A percentile compares a stretch with the other conserved stretches of the same genome.
These are phyloP conservation scores for Hemileia vastatrix DNA, from an alignment of 1,284 basidiomycete species.

Conservation along the genomic window DNA sequence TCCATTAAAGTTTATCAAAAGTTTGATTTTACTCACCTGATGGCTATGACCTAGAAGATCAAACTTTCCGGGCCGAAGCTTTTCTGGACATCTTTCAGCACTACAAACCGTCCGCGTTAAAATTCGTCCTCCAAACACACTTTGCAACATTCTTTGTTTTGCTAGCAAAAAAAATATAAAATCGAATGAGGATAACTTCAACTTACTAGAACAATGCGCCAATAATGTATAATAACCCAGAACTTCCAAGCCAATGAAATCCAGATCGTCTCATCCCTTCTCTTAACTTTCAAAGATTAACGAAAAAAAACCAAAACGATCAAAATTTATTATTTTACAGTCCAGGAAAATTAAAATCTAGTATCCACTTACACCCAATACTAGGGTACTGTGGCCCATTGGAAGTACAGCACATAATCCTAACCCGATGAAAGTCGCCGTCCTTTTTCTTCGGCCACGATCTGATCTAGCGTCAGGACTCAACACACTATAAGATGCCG, in stretches of 20 bases:
- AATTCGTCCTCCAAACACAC: too few species aligned
- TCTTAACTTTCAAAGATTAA: constrained; percentile 49
- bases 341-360: background rate
- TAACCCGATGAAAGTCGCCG: constrained; percentile 66
- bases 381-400: constrained; percentile 56
- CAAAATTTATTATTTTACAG: background rate
- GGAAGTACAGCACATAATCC: constrained; percentile 66
- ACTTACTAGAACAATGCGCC: constrained; percentile 61
- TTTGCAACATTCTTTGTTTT: background rate
- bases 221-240: constrained; percentile 61
- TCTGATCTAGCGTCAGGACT: constrained; percentile 68
- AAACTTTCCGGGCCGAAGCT: constrained; percentile 64
- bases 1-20: background rate
- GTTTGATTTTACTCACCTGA: constrained; percentile 34
- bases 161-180: background rate
- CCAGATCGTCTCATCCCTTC: constrained; percentile 56
- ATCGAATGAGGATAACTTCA: background rate
- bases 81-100: constrained; percentile 71
- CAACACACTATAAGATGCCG: constrained; percentile 65
- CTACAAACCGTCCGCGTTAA: constrained; percentile 26
- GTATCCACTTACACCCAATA: constrained; percentile 40
- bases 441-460: constrained; percentile 65
- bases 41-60: constrained; percentile 72
- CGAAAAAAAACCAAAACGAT: background rate
- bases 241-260: constrained; percentile 59